Evolutionary conservation across 176 grass and related monocot genomes (phyloP).

Genomic region (Themeda triandra): DNA sequence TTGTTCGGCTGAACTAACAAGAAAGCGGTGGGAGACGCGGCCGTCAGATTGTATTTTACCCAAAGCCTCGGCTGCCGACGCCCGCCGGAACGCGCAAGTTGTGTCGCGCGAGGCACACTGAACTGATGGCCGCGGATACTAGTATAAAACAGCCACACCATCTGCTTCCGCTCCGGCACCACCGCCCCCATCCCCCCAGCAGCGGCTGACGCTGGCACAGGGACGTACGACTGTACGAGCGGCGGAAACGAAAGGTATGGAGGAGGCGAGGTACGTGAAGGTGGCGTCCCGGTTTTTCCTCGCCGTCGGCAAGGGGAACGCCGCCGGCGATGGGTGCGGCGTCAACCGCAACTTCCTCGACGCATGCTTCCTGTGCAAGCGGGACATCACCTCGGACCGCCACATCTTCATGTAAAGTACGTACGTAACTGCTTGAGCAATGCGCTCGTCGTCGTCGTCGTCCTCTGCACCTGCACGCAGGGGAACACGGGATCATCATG

Average conservation of each 20-base stretch:
- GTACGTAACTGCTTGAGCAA: too few relatives aligned
- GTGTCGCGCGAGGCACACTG: not conserved
- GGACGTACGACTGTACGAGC: too few relatives aligned
- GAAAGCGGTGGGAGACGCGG: too few relatives aligned
- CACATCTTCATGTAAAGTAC: constrained; percentile 74
- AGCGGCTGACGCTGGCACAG: too few relatives aligned
- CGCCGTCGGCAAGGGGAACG: not conserved
- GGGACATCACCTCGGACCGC: constrained; percentile 23
- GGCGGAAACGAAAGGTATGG: constrained; percentile 59
- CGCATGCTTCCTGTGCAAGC: constrained; percentile 70
- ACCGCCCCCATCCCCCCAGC: not conserved
- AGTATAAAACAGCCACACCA: too few relatives aligned
- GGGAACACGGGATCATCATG: too few relatives aligned
- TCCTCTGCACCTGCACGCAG: too few relatives aligned
- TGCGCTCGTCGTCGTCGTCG: too few relatives aligned
- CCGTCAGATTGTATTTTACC: not conserved
- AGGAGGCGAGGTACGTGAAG: constrained; percentile 22
- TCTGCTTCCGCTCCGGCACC: not conserved
- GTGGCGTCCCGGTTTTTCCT: constrained; percentile 33
- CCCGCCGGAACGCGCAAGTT: not conserved
- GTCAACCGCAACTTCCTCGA: constrained; percentile 39
- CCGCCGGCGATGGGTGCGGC: fast-evolving
- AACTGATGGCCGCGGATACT: not conserved
- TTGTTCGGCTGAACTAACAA: too few relatives aligned
- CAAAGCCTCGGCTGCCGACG: not conserved